A percentile compares a stretch with the other conserved stretches of the same genome.
phyloP scores from a whole-genome alignment of 495 filamentous ascomycete genomes.

The Daldinia childiae region DNA sequence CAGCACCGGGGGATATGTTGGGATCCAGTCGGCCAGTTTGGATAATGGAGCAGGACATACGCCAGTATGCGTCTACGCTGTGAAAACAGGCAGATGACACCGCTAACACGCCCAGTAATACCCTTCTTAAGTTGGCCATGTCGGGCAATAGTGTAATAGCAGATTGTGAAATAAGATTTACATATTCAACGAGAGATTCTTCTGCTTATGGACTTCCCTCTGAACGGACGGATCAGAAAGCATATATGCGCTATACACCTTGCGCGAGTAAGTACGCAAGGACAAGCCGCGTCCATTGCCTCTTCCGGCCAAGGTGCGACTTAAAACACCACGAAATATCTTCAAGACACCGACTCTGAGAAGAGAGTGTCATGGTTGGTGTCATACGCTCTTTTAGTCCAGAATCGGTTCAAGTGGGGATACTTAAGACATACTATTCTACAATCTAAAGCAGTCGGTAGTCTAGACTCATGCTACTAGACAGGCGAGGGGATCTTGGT shows the following conservation, averaged over 20 bases:
- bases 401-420: not conserved
- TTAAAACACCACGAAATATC: not conserved
- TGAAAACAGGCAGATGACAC: not conserved
- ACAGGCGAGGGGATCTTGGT: not conserved
- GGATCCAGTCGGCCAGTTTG: slow-evolving; percentile 68
- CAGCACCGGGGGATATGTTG: slow-evolving; percentile 63
- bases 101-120: slow-evolving; percentile 10
- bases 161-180: not conserved
- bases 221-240: not conserved
- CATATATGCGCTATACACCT: not conserved
- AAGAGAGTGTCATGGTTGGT: not conserved
- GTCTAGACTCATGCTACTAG: not conserved
- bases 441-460: not conserved
- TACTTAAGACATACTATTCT: not conserved
- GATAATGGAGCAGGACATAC: slow-evolving; percentile 42
- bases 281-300: not conserved
- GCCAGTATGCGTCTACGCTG: slow-evolving; percentile 33
- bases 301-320: not conserved
- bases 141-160: not conserved
- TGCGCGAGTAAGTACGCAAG: not conserved
- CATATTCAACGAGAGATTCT: not conserved
- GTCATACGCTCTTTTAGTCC: no score
- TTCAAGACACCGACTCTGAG: not conserved
- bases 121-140: slow-evolving; percentile 19
- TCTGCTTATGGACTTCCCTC: not conserved